These are phyloP conservation scores for Lablab purpureus DNA, from an alignment of 306 rosid species.

Conservation along the genomic window DNA sequence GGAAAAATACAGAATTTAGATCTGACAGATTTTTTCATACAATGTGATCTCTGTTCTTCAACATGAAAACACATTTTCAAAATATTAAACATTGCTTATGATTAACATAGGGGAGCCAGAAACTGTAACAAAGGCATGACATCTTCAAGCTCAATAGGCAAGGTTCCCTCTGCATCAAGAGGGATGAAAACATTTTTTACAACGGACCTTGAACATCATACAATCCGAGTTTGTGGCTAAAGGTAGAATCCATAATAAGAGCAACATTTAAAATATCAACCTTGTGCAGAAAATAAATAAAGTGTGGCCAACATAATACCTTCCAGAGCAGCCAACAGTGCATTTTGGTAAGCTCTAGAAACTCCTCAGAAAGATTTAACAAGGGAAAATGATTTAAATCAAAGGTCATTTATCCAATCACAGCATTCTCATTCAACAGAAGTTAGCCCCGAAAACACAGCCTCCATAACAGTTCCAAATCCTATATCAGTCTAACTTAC, in stretches of 20 bases:
- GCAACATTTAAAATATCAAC: constrained; percentile 34
- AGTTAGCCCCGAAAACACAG: constrained; percentile 23
- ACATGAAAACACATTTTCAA: constrained; percentile 8
- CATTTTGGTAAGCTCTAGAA: constrained; percentile 91
- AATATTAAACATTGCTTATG: constrained; percentile 16
- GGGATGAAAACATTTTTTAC: constrained; percentile 92
- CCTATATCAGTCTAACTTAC: constrained; percentile 19
- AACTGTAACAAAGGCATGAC: constrained; percentile 97
- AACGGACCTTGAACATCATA: constrained; percentile 97
- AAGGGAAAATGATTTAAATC: too few relatives aligned
- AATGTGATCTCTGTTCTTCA: constrained; percentile 9
- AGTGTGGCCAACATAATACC: constrained; percentile 58
- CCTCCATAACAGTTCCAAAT: constrained; percentile 1
- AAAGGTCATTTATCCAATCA: not conserved
- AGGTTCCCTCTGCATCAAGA: constrained; percentile 77
- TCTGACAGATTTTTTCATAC: constrained; percentile 26
- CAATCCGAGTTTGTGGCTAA: constrained; percentile 95
- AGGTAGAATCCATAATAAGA: constrained; percentile 42
- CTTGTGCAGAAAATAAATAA: constrained; percentile 39
- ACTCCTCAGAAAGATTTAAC: constrained; percentile 98
- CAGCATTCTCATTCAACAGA: constrained; percentile 24
- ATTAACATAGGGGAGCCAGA: constrained; percentile 90
- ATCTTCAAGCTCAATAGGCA: constrained; percentile 88
- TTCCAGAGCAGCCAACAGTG: constrained; percentile 94
- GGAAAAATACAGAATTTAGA: constrained; percentile 41